Base-by-base conservation (phyloP, 805 yeast species). In the Alloascoidea hylecoeti region DNA sequence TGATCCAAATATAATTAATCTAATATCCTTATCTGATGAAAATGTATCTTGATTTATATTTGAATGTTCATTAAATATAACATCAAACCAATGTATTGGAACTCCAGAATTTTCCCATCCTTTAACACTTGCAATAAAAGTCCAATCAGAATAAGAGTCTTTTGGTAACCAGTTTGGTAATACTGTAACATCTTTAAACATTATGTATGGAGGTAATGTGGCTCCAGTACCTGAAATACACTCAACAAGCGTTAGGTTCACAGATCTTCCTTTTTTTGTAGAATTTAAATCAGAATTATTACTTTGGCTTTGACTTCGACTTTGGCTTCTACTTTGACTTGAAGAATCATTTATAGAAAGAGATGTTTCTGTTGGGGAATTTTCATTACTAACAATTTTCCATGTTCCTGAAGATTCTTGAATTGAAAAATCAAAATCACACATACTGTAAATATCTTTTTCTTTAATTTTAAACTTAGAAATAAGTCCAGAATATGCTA, bases 131-230 rank as follows among this genome's bases (percentile, higher is more conserved):
- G 30, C 30, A 23, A 23, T n/a, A 23, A 9, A 23, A 23, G n/a
- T n/a, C 30, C 30, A 23, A n/a, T 23, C 30, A 9, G 30, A 23
- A n/a, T 23, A 9, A 23, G 30, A n/a, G 30, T 23, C 30, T 23
- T 23, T 23, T 23, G 30, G 30, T 23, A 23, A 23, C 30, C 30
- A 23, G n/a, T 23, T 23, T n/a, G 30, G 30, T 9, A 23, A n/a
- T n/a, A 23, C 30, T 9, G 30, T 9, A 23, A n/a, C 30, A n/a
- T 23, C n/a, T 9, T 23, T 23, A n/a, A 23, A 23, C 13, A 23
- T 23, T 9, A 23, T 23, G n/a, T 23, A 23, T n/a, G 30, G 30
- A n/a, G 30, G n/a, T 9, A 23, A n/a, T 9, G 30, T 9, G n/a
- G n/a, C 9, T 9, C 30, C 30, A 23, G 9, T 23, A 9, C 30